These are phyloP conservation scores for Phylloporus sp. DNA, from an alignment of 768 basidiomycete species.

Conservation along the genomic window DNA sequence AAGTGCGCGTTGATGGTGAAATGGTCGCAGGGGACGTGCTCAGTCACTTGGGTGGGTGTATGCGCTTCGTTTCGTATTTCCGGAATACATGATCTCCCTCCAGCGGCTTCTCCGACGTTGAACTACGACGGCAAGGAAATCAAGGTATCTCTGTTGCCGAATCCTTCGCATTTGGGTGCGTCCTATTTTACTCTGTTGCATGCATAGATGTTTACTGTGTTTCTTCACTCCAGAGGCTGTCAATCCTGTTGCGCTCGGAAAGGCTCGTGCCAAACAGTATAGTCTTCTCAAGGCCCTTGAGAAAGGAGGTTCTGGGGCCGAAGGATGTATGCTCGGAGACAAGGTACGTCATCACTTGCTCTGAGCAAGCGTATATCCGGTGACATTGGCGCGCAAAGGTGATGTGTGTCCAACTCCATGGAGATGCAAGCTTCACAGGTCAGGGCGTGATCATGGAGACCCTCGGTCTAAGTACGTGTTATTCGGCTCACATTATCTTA, in stretches of 20 bases:
- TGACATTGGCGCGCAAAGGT: slow-evolving; percentile 46
- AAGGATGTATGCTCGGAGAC: slow-evolving; percentile 30
- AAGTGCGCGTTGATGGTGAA: slow-evolving; percentile 55
- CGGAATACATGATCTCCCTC: background rate
- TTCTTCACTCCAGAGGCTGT: slow-evolving; percentile 58
- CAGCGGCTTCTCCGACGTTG: slow-evolving; percentile 63
- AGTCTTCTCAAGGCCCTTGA: slow-evolving; percentile 65
- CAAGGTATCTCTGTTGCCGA: slow-evolving; percentile 74
- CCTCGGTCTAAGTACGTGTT: slow-evolving; percentile 66
- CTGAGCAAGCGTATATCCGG: background rate
- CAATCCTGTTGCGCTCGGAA: slow-evolving; percentile 82
- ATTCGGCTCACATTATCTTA: background rate
- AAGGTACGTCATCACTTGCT: slow-evolving; percentile 16
- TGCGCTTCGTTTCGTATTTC: background rate
- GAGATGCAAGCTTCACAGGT: slow-evolving; percentile 87
- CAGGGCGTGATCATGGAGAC: slow-evolving; percentile 90
- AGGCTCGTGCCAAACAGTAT: slow-evolving; percentile 88
- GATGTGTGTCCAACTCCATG: slow-evolving; percentile 87
- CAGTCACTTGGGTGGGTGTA: slow-evolving; percentile 65
- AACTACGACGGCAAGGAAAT: slow-evolving; percentile 46
- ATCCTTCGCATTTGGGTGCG: slow-evolving; percentile 70
- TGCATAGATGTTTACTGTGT: background rate
- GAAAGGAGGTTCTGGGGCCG: slow-evolving; percentile 18
- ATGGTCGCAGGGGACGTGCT: slow-evolving; percentile 80
- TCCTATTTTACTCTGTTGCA: slow-evolving; percentile 4